These are phyloP conservation scores for Elaeis guineensis DNA, from an alignment of 176 grass and related monocot genomes.

Conservation along the genomic window DNA sequence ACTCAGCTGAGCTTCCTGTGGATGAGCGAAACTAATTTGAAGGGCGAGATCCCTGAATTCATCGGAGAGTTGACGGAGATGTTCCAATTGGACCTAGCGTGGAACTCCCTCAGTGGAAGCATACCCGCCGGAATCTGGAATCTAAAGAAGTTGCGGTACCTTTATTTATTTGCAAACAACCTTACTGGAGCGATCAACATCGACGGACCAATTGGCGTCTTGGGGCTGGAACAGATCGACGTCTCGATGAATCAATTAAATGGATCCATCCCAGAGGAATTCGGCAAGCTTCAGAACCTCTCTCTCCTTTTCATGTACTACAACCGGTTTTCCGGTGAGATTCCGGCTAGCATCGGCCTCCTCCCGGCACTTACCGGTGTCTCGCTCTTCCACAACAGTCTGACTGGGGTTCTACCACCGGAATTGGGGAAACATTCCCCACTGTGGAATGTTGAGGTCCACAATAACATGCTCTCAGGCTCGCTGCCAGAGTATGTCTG, in stretches of 20 bases:
- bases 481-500: no score
- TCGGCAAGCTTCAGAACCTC: slow-evolving; percentile 16
- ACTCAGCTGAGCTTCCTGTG: background rate
- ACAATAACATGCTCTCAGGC: no score
- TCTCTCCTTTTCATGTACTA: background rate
- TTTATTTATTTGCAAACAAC: background rate
- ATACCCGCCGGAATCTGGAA: slow-evolving; percentile 8
- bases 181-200: slow-evolving; percentile 6
- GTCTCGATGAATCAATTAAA: slow-evolving; percentile 10
- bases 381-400: slow-evolving; percentile 14
- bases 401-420: background rate
- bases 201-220: slow-evolving; percentile 6
- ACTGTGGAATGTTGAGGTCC: no score
- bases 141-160: background rate
- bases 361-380: slow-evolving; percentile 11
- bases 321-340: slow-evolving; percentile 16
- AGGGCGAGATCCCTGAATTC: slow-evolving; percentile 6
- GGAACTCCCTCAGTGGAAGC: background rate
- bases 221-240: slow-evolving; percentile 4
- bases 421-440: no score
- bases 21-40: background rate
- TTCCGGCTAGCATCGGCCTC: slow-evolving; percentile 5
- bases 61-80: background rate
- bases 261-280: slow-evolving; percentile 16
- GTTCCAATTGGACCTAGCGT: background rate